phyloP scores from a whole-genome alignment of 306 rosid genomes.

The Casuarina equisetifolia region DNA sequence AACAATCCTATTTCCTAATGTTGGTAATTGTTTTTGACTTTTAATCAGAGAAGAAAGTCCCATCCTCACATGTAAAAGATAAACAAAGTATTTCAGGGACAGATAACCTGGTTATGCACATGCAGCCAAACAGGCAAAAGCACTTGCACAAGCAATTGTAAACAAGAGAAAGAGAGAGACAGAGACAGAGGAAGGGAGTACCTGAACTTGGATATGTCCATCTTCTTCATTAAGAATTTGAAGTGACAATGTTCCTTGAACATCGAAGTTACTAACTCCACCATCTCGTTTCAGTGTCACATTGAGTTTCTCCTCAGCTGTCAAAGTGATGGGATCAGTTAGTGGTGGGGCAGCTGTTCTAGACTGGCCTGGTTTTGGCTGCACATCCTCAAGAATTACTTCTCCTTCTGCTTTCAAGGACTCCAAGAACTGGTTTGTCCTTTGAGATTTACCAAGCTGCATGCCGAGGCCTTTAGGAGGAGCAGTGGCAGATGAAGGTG shows the following conservation, averaged over 20 bases:
- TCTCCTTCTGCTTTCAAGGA: constrained; percentile 97
- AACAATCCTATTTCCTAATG: not conserved
- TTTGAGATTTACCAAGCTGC: constrained; percentile 89
- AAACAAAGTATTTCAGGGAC: no score
- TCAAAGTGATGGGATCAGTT: constrained; percentile 90
- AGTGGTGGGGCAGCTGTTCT: constrained; percentile 68
- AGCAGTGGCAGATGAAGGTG: constrained; percentile 81
- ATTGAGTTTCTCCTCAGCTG: constrained; percentile 88
- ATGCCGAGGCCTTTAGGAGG: constrained; percentile 91
- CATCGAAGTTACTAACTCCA: constrained; percentile 89
- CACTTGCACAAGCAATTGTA: not conserved
- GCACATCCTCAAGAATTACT: constrained; percentile 87
- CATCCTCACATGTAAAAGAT: not conserved
- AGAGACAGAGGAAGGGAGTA: constrained; percentile 27
- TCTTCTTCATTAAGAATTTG: constrained; percentile 92
- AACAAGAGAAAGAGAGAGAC: not conserved
- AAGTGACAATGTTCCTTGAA: constrained; percentile 84
- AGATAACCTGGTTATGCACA: not conserved
- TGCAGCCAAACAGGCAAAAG: not conserved
- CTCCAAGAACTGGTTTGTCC: constrained; percentile 84
- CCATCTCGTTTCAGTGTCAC: constrained; percentile 92
- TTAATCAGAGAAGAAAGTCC: not conserved
- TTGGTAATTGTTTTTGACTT: not conserved
- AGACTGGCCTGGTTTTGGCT: constrained; percentile 66
- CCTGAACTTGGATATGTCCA: constrained; percentile 89